Conservation (phyloP, 106 monocot species). For the Xerophyta viscosa region DNA sequence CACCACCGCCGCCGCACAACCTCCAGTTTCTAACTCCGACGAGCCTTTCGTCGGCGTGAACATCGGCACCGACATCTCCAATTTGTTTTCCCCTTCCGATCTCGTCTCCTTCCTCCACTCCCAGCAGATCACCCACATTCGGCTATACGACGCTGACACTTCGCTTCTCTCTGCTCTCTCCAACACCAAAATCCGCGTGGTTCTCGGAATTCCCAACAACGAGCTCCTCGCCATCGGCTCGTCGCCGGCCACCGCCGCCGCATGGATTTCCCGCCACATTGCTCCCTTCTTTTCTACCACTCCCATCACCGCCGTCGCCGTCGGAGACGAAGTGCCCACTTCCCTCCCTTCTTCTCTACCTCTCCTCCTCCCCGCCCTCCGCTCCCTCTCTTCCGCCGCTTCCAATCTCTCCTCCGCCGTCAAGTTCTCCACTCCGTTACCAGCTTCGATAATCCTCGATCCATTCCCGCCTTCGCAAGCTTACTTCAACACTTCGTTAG, state of each 20-base stretch:
- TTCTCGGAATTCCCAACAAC: conserved; percentile 62
- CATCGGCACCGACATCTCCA: conserved; percentile 51
- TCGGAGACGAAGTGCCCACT: conserved; percentile 54
- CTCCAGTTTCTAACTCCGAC: too few species aligned
- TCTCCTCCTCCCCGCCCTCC: conserved; percentile 60
- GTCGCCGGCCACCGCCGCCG: conserved; percentile 37
- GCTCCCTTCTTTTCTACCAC: conserved; percentile 28
- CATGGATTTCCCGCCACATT: conserved; percentile 58
- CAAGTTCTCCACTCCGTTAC: conserved; percentile 49
- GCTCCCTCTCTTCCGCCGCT: conserved; percentile 24
- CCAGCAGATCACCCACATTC: conserved; percentile 62
- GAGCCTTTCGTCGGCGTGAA: conserved; percentile 74
- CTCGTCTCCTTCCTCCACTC: conserved; percentile 36
- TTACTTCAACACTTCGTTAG: conserved; percentile 73
- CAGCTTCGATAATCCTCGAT: conserved; percentile 52
- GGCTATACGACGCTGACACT: conserved; percentile 54
- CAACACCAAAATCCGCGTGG: conserved; percentile 31
- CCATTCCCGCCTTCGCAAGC: conserved; percentile 90
- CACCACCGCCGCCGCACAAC: too few species aligned
- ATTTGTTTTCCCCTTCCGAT: conserved; percentile 33
- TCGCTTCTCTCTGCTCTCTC: conserved; percentile 54
- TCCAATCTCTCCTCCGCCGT: conserved; percentile 29
- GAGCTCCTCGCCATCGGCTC: conserved; percentile 63
- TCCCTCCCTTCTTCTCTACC: conserved; percentile 41
- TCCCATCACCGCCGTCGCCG: conserved; percentile 40